phyloP scores from a whole-genome alignment of 2,329 filamentous ascomycete species.

The Fusarium buharicum region DNA sequence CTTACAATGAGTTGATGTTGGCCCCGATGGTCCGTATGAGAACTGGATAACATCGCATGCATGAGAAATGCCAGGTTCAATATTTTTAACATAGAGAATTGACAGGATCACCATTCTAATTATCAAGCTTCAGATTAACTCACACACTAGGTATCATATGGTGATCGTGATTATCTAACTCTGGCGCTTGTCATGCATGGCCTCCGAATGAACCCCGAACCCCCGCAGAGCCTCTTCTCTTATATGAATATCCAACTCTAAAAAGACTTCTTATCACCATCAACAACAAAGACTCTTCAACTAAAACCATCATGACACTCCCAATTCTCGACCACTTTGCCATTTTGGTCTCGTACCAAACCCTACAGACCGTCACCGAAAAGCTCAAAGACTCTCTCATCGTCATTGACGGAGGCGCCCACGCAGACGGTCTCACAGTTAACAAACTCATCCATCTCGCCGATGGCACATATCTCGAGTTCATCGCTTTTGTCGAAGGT shows the following conservation, averaged over 20 bases:
- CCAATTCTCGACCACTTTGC: slow-evolving; percentile 71
- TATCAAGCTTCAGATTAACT: too few relatives aligned
- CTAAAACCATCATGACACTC: slow-evolving; percentile 9
- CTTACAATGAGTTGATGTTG: too few relatives aligned
- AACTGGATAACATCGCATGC: too few relatives aligned
- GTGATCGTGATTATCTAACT: background rate
- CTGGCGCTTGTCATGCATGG: background rate
- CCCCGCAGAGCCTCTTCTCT: slow-evolving; percentile 23
- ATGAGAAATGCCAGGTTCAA: too few relatives aligned
- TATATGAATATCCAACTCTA: background rate
- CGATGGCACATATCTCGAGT: slow-evolving; percentile 74
- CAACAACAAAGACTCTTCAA: background rate
- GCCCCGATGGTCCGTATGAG: too few relatives aligned
- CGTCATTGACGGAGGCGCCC: slow-evolving; percentile 68
- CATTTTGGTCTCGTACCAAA: slow-evolving; percentile 66
- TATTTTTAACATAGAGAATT: too few relatives aligned
- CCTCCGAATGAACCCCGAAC: slow-evolving; percentile 34
- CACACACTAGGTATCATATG: background rate
- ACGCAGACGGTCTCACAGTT: slow-evolving; percentile 68
- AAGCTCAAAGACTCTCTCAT: slow-evolving; percentile 66
- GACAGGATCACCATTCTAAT: too few relatives aligned
- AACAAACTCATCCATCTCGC: slow-evolving; percentile 71
- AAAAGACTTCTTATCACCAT: background rate
- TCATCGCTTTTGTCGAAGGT: slow-evolving; percentile 69
- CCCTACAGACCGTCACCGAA: slow-evolving; percentile 58